Percentiles rank a stretch among this genome's conserved stretches.
These are phyloP conservation scores for Fusarium pininemorale DNA, from an alignment of 2,329 filamentous ascomycete species.

Conservation along the genomic window DNA sequence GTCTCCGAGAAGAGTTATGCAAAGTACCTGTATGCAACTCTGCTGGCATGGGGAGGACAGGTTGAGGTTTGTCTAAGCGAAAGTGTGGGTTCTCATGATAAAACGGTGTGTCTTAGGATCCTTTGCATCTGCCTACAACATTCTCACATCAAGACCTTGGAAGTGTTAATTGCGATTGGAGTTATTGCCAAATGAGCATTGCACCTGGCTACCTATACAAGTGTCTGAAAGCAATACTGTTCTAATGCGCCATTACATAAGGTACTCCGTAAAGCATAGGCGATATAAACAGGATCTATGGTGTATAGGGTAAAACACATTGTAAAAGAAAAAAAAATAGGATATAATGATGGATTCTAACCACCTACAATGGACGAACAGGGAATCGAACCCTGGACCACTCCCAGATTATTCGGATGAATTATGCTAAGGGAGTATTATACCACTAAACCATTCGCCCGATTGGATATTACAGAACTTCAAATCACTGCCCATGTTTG, in stretches of 20 bases:
- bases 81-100: slow-evolving; percentile 19
- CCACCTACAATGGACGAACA: slow-evolving; percentile 42
- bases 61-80: slow-evolving; percentile 38
- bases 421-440: slow-evolving; percentile 47
- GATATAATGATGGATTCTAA: slow-evolving; percentile 26
- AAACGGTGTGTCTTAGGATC: slow-evolving; percentile 24
- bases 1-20: slow-evolving; percentile 16
- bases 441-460: slow-evolving; percentile 47
- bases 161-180: background rate
- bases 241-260: too few relatives aligned
- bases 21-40: slow-evolving; percentile 9
- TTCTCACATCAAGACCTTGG: background rate
- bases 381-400: slow-evolving; percentile 47
- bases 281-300: background rate
- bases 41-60: background rate
- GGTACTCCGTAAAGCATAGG: too few relatives aligned
- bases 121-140: background rate
- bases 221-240: background rate
- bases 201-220: background rate
- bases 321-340: slow-evolving; percentile 9
- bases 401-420: slow-evolving; percentile 37
- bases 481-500: background rate
- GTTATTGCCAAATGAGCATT: background rate
- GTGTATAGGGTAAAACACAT: background rate
- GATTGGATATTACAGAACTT: background rate